Conservation (phyloP, 192 early-diverging fungal genomes). For the Geranomyces variabilis region DNA sequence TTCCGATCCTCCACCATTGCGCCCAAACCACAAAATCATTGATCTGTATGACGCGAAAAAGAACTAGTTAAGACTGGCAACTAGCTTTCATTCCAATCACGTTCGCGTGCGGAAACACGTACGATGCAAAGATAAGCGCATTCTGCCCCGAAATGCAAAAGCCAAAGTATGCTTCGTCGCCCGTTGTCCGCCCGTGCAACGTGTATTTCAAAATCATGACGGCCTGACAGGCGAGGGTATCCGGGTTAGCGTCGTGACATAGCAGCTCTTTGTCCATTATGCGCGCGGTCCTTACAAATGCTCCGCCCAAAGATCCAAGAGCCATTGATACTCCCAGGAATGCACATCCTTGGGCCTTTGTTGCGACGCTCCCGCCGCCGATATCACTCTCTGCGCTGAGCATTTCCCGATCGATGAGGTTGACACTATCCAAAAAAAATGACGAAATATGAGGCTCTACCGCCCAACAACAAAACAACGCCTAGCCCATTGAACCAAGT, state of each 20-base stretch:
- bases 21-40: slow-evolving; percentile 58
- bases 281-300: slow-evolving; percentile 31
- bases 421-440: slow-evolving; percentile 39
- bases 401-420: slow-evolving; percentile 53
- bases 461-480: slow-evolving; percentile 3
- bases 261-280: neutral
- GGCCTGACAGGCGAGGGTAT: slow-evolving; percentile 29
- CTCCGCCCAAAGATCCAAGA: slow-evolving; percentile 51
- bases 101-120: slow-evolving; percentile 1
- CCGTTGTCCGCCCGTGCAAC: slow-evolving; percentile 37
- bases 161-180: slow-evolving; percentile 52
- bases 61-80: neutral
- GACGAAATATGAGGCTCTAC: neutral
- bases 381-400: slow-evolving; percentile 45
- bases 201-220: slow-evolving; percentile 55
- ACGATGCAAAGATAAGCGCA: slow-evolving; percentile 55
- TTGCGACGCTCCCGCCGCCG: slow-evolving; percentile 42
- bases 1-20: slow-evolving; percentile 37
- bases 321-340: slow-evolving; percentile 58
- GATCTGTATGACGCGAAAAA: slow-evolving; percentile 35
- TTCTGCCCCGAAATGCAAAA: slow-evolving; percentile 49
- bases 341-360: slow-evolving; percentile 54
- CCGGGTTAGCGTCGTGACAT: neutral
- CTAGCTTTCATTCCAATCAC: slow-evolving; percentile 7
- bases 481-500: too few relatives aligned